Evolutionary conservation across 352 stramenopile genomes (phyloP).

Genomic region (Globisporangium spiculum): DNA sequence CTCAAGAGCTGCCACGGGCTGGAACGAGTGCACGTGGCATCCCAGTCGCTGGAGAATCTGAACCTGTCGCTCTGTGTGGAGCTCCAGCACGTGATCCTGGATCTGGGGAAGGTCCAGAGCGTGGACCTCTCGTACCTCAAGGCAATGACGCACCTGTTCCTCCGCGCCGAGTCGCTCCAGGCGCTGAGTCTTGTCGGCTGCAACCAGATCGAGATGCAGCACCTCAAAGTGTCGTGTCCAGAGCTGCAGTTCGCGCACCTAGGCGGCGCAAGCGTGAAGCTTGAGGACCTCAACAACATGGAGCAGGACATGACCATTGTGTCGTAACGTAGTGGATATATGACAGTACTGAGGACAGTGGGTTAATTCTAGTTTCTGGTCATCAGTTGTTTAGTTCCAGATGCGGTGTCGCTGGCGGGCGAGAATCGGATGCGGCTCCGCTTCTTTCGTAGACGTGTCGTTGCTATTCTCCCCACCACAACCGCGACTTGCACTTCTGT

Average conservation of each 20-base stretch:
- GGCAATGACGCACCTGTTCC: conserved; percentile 49
- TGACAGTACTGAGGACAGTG: not conserved
- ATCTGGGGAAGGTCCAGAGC: conserved; percentile 27
- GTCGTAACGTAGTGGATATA: not conserved
- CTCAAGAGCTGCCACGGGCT: conserved; percentile 48
- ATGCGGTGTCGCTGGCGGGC: conserved; percentile 32
- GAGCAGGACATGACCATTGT: conserved; percentile 7
- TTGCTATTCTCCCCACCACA: not conserved
- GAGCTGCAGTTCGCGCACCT: conserved; percentile 34
- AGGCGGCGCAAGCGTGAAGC: conserved; percentile 40
- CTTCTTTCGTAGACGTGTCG: not conserved
- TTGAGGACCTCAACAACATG: conserved; percentile 33
- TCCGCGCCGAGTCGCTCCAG: conserved; percentile 40
- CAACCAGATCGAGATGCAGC: conserved; percentile 31
- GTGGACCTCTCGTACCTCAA: conserved; percentile 69
- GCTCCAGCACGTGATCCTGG: conserved; percentile 45
- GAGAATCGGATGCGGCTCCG: conserved; percentile 22
- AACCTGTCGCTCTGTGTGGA: conserved; percentile 42
- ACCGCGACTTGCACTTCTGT: conserved; percentile 2
- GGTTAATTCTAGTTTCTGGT: not conserved
- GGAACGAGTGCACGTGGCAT: conserved; percentile 54
- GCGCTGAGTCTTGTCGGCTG: conserved; percentile 49
- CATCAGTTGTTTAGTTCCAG: conserved; percentile 29
- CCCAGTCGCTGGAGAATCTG: conserved; percentile 35
- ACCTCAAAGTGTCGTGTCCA: conserved; percentile 38